These are phyloP conservation scores for Sclerotinia spermophila DNA, from an alignment of 2,329 filamentous ascomycete genomes.

Conservation along the genomic window DNA sequence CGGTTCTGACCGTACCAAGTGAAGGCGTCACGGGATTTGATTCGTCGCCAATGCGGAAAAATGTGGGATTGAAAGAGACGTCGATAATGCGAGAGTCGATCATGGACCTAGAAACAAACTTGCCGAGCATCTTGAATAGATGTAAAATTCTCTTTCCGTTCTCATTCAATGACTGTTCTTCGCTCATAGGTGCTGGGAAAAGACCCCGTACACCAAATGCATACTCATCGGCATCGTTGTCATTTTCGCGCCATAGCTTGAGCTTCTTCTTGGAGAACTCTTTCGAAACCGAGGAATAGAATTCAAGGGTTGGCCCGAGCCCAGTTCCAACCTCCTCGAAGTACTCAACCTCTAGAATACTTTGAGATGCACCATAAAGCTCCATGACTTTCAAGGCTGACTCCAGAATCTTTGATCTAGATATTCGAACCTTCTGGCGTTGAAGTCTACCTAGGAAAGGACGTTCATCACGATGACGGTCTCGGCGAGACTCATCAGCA, in stretches of 20 bases:
- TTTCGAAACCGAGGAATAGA: conserved; percentile 95
- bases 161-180: conserved; percentile 67
- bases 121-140: conserved; percentile 88
- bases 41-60: conserved; percentile 86
- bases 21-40: conserved; percentile 68
- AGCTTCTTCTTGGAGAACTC: conserved; percentile 98
- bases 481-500: conserved; percentile 73
- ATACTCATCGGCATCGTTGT: conserved; percentile 72
- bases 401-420: conserved; percentile 88
- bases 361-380: conserved; percentile 93
- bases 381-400: conserved; percentile 99
- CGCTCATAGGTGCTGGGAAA: conserved; percentile 87
- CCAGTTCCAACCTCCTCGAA: conserved; percentile 98
- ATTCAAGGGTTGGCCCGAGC: conserved; percentile 90
- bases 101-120: conserved; percentile 97
- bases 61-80: conserved; percentile 93
- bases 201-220: conserved; percentile 80
- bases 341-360: conserved; percentile 94
- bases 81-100: conserved; percentile 97
- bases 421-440: conserved; percentile 97
- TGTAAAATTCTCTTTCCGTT: conserved; percentile 85
- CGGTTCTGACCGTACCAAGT: conserved; percentile 81
- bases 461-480: conserved; percentile 80
- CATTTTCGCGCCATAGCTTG: conserved; percentile 92
- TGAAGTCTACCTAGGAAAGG: conserved; percentile 89